Evolutionary conservation across 2,329 filamentous ascomycete genomes (phyloP).

Genomic region (Hortaea werneckii): DNA sequence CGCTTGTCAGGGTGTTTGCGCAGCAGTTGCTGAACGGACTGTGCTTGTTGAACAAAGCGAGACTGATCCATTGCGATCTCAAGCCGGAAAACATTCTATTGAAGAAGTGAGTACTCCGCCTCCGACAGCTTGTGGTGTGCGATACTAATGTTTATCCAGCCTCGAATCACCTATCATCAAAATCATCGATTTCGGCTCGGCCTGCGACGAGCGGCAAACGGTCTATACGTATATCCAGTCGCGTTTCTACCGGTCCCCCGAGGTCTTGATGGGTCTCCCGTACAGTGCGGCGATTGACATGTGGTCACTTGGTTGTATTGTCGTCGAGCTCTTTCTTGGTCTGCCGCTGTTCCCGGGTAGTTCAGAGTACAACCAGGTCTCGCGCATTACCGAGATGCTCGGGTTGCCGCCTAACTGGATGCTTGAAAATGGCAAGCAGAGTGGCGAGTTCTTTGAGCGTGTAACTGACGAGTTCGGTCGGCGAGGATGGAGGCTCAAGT

Average conservation of each 20-base stretch:
- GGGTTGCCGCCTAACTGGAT: conserved; percentile 96
- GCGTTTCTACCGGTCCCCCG: conserved; percentile 91
- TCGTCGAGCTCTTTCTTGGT: conserved; percentile 92
- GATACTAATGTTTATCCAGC: conserved; percentile 27
- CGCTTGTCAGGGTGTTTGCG: conserved; percentile 90
- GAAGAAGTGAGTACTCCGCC: conserved; percentile 59
- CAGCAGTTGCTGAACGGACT: conserved; percentile 92
- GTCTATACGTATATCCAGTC: conserved; percentile 99
- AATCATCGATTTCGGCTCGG: conserved; percentile 98
- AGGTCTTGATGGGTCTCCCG: conserved; percentile 86
- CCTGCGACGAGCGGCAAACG: conserved; percentile 94
- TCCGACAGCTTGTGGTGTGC: not conserved
- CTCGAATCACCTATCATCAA: conserved; percentile 99
- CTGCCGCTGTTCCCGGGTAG: conserved; percentile 91
- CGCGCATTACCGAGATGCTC: conserved; percentile 94
- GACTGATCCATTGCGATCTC: conserved; percentile 93
- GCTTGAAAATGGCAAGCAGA: conserved; percentile 97
- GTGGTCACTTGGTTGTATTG: conserved; percentile 98
- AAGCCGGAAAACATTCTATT: conserved; percentile 97
- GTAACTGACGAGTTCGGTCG: conserved; percentile 82
- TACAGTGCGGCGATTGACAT: conserved; percentile 99
- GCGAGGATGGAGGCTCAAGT: conserved; percentile 83
- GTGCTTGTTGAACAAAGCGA: conserved; percentile 86
- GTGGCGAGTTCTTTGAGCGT: conserved; percentile 95
- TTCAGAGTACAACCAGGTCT: conserved; percentile 97